Percentiles rank a stretch among this genome's conserved stretches.
phyloP scores from a whole-genome alignment of 306 rosid genomes.

The Cicer judaicum region DNA sequence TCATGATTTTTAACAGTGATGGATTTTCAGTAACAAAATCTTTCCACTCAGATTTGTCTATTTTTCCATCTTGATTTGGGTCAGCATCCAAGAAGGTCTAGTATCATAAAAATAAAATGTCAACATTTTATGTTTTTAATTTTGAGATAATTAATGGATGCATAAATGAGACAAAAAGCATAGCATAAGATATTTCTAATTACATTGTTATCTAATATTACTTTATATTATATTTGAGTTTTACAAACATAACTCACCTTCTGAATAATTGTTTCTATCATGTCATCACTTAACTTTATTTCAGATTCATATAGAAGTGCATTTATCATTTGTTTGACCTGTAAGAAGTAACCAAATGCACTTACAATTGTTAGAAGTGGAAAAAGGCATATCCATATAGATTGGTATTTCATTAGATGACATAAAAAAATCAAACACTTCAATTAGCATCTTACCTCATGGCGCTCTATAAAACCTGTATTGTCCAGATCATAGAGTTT shows the following conservation, averaged over 20 bases:
- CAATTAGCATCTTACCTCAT: slow-evolving; percentile 61
- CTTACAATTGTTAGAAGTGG: neutral
- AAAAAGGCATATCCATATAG: neutral
- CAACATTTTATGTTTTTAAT: neutral
- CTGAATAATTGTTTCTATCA: slow-evolving; percentile 71
- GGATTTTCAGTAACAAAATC: slow-evolving; percentile 75
- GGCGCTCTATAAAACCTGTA: slow-evolving; percentile 83
- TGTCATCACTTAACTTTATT: slow-evolving; percentile 80
- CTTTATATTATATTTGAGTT: neutral
- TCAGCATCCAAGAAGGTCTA: slow-evolving; percentile 94
- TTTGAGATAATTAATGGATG: neutral
- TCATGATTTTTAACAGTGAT: slow-evolving; percentile 81
- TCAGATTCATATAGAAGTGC: slow-evolving; percentile 90
- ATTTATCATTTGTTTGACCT: slow-evolving; percentile 90
- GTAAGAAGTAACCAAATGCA: slow-evolving; percentile 34
- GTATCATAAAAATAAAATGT: slow-evolving; percentile 38
- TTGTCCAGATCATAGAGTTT: slow-evolving; percentile 78
- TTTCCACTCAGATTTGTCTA: slow-evolving; percentile 79
- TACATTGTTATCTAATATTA: neutral
- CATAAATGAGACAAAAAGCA: too few relatives aligned
- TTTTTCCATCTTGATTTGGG: slow-evolving; percentile 84
- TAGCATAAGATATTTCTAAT: neutral
- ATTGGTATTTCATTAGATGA: neutral
- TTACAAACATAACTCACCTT: slow-evolving; percentile 58
- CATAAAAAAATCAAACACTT: neutral